A percentile compares a stretch with the other conserved stretches of the same genome.
Evolutionary conservation across 495 filamentous ascomycete species (phyloP).

Genomic region (Rhypophila decipiens): DNA sequence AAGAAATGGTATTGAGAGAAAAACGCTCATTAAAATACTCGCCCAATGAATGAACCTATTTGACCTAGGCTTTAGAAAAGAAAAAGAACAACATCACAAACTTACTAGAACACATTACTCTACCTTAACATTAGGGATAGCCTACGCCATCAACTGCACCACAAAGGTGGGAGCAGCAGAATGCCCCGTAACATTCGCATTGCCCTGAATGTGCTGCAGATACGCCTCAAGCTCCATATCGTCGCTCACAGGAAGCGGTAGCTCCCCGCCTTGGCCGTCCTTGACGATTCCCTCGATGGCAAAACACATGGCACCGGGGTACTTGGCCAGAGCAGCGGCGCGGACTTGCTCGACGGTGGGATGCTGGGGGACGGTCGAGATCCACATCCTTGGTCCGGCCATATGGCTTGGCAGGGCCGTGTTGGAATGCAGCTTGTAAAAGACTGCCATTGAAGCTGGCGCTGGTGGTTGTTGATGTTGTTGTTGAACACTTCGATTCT

Average conservation of each 20-base stretch:
- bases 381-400: conserved; percentile 50
- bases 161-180: conserved; percentile 59
- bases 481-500: background rate
- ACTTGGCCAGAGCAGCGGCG: conserved; percentile 47
- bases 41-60: too few relatives aligned
- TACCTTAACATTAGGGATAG: too few relatives aligned
- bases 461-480: conserved; percentile 8
- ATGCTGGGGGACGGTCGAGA: conserved; percentile 45
- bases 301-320: conserved; percentile 47
- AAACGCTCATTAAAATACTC: too few relatives aligned
- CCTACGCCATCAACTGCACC: conserved; percentile 37
- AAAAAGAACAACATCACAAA: too few relatives aligned
- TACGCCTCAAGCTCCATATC: conserved; percentile 68
- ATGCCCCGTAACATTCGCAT: background rate
- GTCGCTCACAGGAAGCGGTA: conserved; percentile 53
- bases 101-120: too few relatives aligned
- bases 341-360: conserved; percentile 53
- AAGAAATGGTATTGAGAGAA: too few relatives aligned
- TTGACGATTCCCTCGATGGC: conserved; percentile 62
- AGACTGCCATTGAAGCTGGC: conserved; percentile 42
- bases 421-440: conserved; percentile 55
- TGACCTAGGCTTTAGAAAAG: too few relatives aligned
- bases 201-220: conserved; percentile 45
- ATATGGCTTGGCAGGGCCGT: conserved; percentile 43
- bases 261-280: conserved; percentile 49